phyloP scores from a whole-genome alignment of 139 green algal genomes.

The Desmodesmus armatus region DNA sequence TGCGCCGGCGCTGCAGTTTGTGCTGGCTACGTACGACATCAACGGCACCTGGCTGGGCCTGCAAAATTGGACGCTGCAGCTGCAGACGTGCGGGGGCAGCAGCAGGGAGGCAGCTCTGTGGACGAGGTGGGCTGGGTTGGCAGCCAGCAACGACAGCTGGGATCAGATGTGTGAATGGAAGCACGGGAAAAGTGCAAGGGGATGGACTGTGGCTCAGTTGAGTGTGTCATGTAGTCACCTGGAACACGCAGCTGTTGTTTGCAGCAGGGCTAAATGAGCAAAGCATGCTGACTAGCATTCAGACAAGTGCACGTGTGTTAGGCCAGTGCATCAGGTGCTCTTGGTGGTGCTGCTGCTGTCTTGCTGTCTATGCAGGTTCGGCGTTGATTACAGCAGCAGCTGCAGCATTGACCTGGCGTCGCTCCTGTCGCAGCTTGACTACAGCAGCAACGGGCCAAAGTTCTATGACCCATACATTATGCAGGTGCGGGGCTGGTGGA shows the following conservation, averaged over 20 bases:
- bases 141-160: not conserved
- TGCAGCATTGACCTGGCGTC: constrained; percentile 53
- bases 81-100: constrained; percentile 62
- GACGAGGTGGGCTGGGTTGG: constrained; percentile 62
- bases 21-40: constrained; percentile 62
- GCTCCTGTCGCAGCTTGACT: constrained; percentile 10
- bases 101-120: constrained; percentile 50
- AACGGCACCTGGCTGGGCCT: constrained; percentile 75
- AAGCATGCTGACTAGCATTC: no score
- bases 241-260: not conserved
- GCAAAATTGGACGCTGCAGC: constrained; percentile 59
- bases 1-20: constrained; percentile 44
- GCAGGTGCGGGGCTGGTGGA: not conserved
- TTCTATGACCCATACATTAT: constrained; percentile 46
- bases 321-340: not conserved
- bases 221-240: not conserved
- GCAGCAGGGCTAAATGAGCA: not conserved
- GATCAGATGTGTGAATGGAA: not conserved
- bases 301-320: not conserved
- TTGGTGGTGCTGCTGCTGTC: not conserved
- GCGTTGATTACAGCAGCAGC: constrained; percentile 57
- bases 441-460: constrained; percentile 23
- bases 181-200: no score
- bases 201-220: no score
- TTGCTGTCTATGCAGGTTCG: constrained; percentile 54